A percentile compares a stretch with the other conserved stretches of the same genome.
These are phyloP conservation scores for Haplosporangium sp. DNA, from an alignment of 371 early-diverging fungal species.

Conservation along the genomic window DNA sequence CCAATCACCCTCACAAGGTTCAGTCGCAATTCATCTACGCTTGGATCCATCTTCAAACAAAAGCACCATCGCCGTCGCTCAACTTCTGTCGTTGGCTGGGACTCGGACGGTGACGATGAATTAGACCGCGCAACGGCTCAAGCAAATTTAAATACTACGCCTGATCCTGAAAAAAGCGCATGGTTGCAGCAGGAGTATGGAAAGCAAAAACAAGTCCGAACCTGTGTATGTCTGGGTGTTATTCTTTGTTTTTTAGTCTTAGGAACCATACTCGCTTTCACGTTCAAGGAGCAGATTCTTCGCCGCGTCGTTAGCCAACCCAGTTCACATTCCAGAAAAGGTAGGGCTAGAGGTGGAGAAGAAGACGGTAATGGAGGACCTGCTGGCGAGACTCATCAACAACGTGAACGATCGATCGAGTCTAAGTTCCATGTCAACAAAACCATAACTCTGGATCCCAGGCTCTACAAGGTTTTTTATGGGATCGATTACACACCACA, in stretches of 20 bases:
- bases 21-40: slow-evolving; percentile 53
- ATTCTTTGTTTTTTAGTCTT: slow-evolving; percentile 36
- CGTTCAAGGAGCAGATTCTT: slow-evolving; percentile 29
- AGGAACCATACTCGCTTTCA: slow-evolving; percentile 22
- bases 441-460: slow-evolving; percentile 39
- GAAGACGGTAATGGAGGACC: not conserved
- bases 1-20: slow-evolving; percentile 39
- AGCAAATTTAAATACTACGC: not conserved
- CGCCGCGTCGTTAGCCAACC: not conserved
- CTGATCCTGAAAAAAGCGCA: slow-evolving; percentile 24
- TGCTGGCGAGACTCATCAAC: not conserved
- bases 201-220: slow-evolving; percentile 30
- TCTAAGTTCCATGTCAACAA: slow-evolving; percentile 29
- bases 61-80: slow-evolving; percentile 7
- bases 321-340: not conserved
- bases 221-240: slow-evolving; percentile 34
- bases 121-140: slow-evolving; percentile 2
- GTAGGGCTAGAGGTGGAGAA: not conserved
- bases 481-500: slow-evolving; percentile 57
- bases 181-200: slow-evolving; percentile 31
- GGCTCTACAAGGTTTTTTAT: slow-evolving; percentile 49
- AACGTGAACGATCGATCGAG: slow-evolving; percentile 23
- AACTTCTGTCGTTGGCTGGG: slow-evolving; percentile 37
- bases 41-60: slow-evolving; percentile 61
- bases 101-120: slow-evolving; percentile 35